Percentiles rank a stretch among this genome's conserved stretches.
Evolutionary conservation across 2,329 filamentous ascomycete genomes (phyloP).

Genomic region (Fusarium miscanthi): DNA sequence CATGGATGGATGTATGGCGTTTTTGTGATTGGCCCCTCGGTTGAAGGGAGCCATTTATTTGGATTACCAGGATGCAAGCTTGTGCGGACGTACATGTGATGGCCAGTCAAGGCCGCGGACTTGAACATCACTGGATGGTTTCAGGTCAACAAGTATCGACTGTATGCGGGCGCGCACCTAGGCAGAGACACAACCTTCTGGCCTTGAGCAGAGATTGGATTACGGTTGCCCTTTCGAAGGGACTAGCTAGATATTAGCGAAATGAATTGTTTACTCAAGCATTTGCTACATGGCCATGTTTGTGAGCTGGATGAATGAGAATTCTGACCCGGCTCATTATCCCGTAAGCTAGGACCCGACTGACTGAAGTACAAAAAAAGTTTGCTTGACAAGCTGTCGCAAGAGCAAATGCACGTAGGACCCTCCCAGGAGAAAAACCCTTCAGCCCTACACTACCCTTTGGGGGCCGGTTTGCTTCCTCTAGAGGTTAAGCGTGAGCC

Average conservation of each 20-base stretch:
- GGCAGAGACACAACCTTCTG: slow-evolving; percentile 36
- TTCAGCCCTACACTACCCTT: slow-evolving; percentile 39
- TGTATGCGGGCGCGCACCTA: background rate
- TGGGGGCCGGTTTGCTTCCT: slow-evolving; percentile 37
- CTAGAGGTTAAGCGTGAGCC: slow-evolving; percentile 45
- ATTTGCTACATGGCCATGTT: background rate
- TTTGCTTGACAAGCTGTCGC: background rate
- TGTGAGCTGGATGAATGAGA: background rate
- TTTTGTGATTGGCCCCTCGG: slow-evolving; percentile 40
- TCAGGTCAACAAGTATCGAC: background rate
- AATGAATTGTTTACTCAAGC: slow-evolving; percentile 4
- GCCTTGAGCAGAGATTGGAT: slow-evolving; percentile 15
- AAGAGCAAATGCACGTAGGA: slow-evolving; percentile 26
- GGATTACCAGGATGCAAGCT: slow-evolving; percentile 14
- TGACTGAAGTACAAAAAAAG: background rate
- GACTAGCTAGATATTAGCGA: background rate
- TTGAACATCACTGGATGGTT: slow-evolving; percentile 13
- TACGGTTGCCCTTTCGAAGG: background rate
- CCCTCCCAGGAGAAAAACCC: slow-evolving; percentile 7
- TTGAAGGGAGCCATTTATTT: slow-evolving; percentile 18
- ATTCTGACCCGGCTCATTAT: no score
- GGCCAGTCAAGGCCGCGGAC: background rate
- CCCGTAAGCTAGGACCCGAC: background rate
- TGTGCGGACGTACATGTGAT: background rate
- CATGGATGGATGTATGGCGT: slow-evolving; percentile 48